Base-by-base conservation (phyloP, 495 filamentous ascomycete genomes). In the Xylaria castorea region DNA sequence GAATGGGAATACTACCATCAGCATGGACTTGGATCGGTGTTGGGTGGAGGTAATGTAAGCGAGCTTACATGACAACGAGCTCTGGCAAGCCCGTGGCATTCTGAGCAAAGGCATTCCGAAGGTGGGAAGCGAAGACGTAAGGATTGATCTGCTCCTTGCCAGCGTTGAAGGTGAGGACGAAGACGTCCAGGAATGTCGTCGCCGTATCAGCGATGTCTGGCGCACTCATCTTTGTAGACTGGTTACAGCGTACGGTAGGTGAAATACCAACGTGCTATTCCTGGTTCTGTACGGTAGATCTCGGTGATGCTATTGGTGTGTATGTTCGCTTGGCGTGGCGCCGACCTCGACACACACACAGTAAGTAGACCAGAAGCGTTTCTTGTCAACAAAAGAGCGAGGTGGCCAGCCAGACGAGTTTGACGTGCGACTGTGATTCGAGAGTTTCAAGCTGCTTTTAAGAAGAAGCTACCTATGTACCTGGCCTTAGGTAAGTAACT, bases 111-210 rank as follows among this genome's bases (percentile, higher is more conserved):
- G 88, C 91, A 74, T 90, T 83, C 83, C 94, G 91, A 72, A 98
- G 84, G 76, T 94, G 89, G 5, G 87, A 74, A 20, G 92, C 89
- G 76, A 96, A 94, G 67, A 85, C 81, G 25, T 88, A 82, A 34
- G 87, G 81, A 72, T 92, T 83, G 76, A 94, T 89, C 27, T 88
- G 80, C 62, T 85, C 86, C 61, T 91, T 88, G 20, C 89, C 96
- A 76, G 94, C 97, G 80, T 99, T 99, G 82, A 95, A 97, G 40
- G 96, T 97, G 44, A 97, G 81, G 51, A 97, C 85, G 78, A 96
- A 94, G 63, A 94, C 75, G 66, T 87, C 84, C 44, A 87, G 72
- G 30, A 81, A 67, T 71, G 68, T n/a, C 40, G 73, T 48, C 34
- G 40, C 20, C 53, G 60, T 64, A 27, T 42, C 50, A 46, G 34